These are phyloP conservation scores for Allium fistulosum DNA, from an alignment of 106 monocot genomes.

Conservation along the genomic window DNA sequence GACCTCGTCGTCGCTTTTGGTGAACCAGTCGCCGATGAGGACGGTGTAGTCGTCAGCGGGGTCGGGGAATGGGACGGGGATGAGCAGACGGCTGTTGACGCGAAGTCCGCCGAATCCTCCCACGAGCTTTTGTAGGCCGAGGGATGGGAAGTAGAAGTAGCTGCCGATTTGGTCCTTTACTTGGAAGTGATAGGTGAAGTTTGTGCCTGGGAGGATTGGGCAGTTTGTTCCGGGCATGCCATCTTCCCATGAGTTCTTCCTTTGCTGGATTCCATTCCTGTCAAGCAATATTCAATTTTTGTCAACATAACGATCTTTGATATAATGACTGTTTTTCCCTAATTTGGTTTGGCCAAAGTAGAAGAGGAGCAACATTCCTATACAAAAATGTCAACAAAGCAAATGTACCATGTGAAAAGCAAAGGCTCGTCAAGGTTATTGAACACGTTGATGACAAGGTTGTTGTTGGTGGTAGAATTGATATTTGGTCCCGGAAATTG, in stretches of 20 bases:
- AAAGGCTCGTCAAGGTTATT: conserved; percentile 64
- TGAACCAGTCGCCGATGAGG: conserved; percentile 80
- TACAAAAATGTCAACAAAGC: background rate
- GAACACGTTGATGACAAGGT: conserved; percentile 76
- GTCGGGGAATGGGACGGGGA: conserved; percentile 76
- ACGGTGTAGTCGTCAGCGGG: conserved; percentile 68
- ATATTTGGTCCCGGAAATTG: conserved; percentile 72
- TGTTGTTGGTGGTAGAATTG: conserved; percentile 86
- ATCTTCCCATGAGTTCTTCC: conserved; percentile 90
- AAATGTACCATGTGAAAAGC: conserved; percentile 33
- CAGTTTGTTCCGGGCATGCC: conserved; percentile 74
- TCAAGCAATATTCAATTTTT: background rate
- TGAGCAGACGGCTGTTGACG: conserved; percentile 71
- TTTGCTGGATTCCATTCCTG: conserved; percentile 76
- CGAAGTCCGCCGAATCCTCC: conserved; percentile 72
- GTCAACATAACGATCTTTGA: background rate
- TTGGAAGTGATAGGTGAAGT: conserved; percentile 77
- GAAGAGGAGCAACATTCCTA: too few species aligned
- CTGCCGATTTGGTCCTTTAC: conserved; percentile 88
- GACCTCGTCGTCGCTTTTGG: conserved; percentile 29
- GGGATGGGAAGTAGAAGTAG: conserved; percentile 77
- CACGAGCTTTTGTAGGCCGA: conserved; percentile 65
- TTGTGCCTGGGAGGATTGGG: conserved; percentile 59
- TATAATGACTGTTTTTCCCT: background rate
- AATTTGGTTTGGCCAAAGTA: too few species aligned